These are phyloP conservation scores for Typha latifolia DNA, from an alignment of 176 grass and related monocot genomes.

Conservation along the genomic window DNA sequence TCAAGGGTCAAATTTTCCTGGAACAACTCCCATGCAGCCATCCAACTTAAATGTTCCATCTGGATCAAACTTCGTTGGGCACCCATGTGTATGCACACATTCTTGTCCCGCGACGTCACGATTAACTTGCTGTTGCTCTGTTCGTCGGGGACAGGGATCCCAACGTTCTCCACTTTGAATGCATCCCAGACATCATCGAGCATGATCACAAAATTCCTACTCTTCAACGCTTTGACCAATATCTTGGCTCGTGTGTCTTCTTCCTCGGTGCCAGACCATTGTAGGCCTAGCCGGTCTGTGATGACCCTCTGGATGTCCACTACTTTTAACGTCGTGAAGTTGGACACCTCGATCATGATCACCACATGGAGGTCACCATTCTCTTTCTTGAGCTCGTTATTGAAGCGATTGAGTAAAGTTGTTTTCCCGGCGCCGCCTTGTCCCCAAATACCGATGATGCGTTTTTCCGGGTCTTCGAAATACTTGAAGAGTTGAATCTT, in stretches of 20 bases:
- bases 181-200: conserved; percentile 54
- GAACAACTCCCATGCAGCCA: conserved; percentile 37
- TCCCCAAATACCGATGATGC: conserved; percentile 55
- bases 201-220: conserved; percentile 53
- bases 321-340: conserved; percentile 37
- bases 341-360: conserved; percentile 67
- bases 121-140: conserved; percentile 35
- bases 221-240: conserved; percentile 30
- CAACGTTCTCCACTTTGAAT: conserved; percentile 41
- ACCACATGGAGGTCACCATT: conserved; percentile 39
- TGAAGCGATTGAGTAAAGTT: conserved; percentile 46
- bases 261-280: conserved; percentile 37
- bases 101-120: conserved; percentile 36
- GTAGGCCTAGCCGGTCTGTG: conserved; percentile 39
- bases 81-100: conserved; percentile 53
- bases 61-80: conserved; percentile 32
- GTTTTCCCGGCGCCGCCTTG: conserved; percentile 66
- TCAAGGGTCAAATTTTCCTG: conserved; percentile 32
- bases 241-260: conserved; percentile 26
- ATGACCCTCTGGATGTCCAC: conserved; percentile 50
- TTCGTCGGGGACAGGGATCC: conserved; percentile 43
- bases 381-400: conserved; percentile 39
- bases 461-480: conserved; percentile 26
- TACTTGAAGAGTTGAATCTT: conserved; percentile 14
- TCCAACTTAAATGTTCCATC: conserved; percentile 27